phyloP scores from a whole-genome alignment of 305 asterid species.

The Fraxinus xanthoxyloides region DNA sequence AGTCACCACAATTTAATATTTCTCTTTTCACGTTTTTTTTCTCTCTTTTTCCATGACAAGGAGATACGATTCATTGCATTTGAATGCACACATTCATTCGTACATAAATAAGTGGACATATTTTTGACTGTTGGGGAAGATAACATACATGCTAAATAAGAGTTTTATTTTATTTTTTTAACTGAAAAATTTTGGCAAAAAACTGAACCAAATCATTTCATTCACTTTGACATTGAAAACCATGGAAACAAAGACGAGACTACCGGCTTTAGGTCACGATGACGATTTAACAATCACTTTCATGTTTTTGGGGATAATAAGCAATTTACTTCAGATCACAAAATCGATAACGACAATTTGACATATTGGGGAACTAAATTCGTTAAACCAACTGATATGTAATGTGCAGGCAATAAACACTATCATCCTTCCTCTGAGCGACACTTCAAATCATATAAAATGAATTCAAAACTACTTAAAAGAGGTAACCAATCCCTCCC shows the following conservation, averaged over 20 bases:
- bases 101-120: not conserved
- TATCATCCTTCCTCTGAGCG: not conserved
- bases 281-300: not conserved
- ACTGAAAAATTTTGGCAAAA: not conserved
- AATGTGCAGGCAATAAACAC: not conserved
- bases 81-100: not conserved
- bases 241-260: not conserved
- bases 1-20: too few species aligned
- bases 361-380: not conserved
- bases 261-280: not conserved
- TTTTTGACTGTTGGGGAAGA: not conserved
- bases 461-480: not conserved
- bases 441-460: not conserved
- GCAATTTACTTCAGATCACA: not conserved
- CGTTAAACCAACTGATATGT: not conserved
- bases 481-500: not conserved
- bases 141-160: not conserved
- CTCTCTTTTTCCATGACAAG: too few species aligned
- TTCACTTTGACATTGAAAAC: not conserved
- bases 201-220: not conserved
- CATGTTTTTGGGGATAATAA: not conserved
- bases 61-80: not conserved
- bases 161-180: too few species aligned
- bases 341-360: not conserved
- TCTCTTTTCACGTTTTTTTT: too few species aligned